Base-by-base conservation (phyloP, 2,329 filamentous ascomycete genomes). In the Fusarium sp. region DNA sequence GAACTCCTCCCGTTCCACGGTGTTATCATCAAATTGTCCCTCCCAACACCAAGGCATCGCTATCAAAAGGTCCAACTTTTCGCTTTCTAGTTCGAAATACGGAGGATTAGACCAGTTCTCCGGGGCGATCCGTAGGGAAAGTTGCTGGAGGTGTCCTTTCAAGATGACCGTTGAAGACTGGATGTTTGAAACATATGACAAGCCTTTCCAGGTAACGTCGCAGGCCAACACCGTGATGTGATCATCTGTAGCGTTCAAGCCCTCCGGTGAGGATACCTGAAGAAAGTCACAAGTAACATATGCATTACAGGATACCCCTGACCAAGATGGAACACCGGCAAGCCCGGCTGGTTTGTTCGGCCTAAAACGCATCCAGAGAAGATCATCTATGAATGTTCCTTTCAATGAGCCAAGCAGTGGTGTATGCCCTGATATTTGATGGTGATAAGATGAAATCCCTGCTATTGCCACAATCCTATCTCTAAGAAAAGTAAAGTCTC, bases 231-330 rank as follows among this genome's bases (percentile, higher is more conserved):
- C 2, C 6, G 33, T 38, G 8, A 36, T 5, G 4, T 27, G 22
- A 38, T n/a, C 3, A 11, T 29, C 0, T 20, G 49, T n/a, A 20
- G 18, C 14, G 3, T 4, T 3, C 49, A 14, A 20, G 10, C 3
- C 4, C 9, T 27, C 12, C 5, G 9, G 12, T 7, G 3, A 11
- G 3, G 25, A 11, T 14, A 20, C 25, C 15, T 15, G 33, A 9
- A 15, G 18, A 11, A 12, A n/a, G 7, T 8, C 18, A 1, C 17
- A 52, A 27, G 6, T 17, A 15, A 38, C 13, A 4, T 18, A 2
- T 20, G 33, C 49, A 20, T 29, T 11, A 18, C 18, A 29, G 9
- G 22, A 52, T 3, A 52, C 22, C 18, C 27, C 15, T 14, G 49
- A 4, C 49, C 33, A n/a, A 3, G 17, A 52, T 10, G 49, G 49